Evolutionary conservation across 768 basidiomycete species (phyloP).

Genomic region (Leccinum rimulosum): DNA sequence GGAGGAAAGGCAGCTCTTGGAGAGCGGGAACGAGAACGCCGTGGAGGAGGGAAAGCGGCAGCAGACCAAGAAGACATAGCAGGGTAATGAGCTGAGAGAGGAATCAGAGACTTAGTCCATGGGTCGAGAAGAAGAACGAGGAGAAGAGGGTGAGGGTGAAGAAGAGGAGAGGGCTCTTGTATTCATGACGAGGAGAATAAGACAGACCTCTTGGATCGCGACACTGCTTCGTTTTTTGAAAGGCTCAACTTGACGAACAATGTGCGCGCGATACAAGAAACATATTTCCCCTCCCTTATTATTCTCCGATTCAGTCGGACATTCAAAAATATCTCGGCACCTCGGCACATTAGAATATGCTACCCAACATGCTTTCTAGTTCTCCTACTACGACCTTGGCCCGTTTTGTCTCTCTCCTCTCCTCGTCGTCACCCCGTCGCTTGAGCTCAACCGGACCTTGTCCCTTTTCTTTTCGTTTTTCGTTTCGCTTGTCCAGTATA

Average conservation of each 20-base stretch:
- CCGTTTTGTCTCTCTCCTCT: conserved; percentile 14
- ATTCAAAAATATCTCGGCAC: conserved; percentile 11
- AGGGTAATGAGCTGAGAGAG: conserved; percentile 41
- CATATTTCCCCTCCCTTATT: conserved; percentile 14
- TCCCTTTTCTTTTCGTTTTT: conserved; percentile 59
- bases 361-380: conserved; percentile 46
- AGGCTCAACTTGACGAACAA: conserved; percentile 34
- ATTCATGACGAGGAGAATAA: conserved; percentile 75
- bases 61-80: conserved; percentile 77
- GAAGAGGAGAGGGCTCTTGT: conserved; percentile 59
- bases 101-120: conserved; percentile 45
- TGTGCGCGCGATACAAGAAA: conserved; percentile 64
- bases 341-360: conserved; percentile 44
- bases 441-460: conserved; percentile 40
- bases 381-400: conserved; percentile 14
- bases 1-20: conserved; percentile 53
- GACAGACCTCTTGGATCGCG: conserved; percentile 85
- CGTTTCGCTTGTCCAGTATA: conserved; percentile 77
- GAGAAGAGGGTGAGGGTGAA: conserved; percentile 54
- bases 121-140: conserved; percentile 43
- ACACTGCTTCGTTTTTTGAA: conserved; percentile 40
- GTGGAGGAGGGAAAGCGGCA: conserved; percentile 66
- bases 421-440: conserved; percentile 14
- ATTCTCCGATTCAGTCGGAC: conserved; percentile 27
- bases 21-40: conserved; percentile 83